Percentiles rank a stretch among this genome's conserved stretches.
Evolutionary conservation across 768 basidiomycete genomes (phyloP).

Genomic region (Atractiella rhizophila): DNA sequence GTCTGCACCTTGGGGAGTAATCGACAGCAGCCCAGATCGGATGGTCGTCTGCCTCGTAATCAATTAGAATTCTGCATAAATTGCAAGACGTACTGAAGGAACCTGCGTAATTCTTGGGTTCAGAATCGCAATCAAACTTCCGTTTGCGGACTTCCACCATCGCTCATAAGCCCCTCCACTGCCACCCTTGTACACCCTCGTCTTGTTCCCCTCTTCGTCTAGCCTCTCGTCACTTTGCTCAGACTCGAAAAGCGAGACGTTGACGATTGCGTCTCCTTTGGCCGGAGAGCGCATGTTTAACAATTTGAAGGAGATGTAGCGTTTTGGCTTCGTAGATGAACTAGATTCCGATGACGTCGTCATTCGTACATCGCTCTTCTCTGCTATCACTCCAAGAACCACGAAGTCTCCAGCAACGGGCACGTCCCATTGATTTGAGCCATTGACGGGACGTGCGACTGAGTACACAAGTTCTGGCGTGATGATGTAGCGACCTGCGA

Average conservation of each 20-base stretch:
- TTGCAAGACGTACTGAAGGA: conserved; percentile 33
- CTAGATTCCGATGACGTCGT: conserved; percentile 31
- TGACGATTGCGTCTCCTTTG: conserved; percentile 58
- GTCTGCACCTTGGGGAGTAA: conserved; percentile 58
- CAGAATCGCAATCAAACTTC: conserved; percentile 67
- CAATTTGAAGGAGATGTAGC: conserved; percentile 63
- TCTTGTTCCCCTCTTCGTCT: conserved; percentile 27
- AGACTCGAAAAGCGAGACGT: conserved; percentile 66
- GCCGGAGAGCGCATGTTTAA: conserved; percentile 50
- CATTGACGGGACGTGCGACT: conserved; percentile 45
- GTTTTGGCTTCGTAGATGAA: conserved; percentile 30
- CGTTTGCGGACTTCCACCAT: conserved; percentile 59
- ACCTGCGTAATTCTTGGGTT: conserved; percentile 73
- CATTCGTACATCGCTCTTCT: conserved; percentile 52
- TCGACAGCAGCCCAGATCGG: conserved; percentile 34
- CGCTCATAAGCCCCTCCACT: conserved; percentile 78
- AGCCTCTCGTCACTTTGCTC: conserved; percentile 30
- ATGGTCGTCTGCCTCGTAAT: neutral
- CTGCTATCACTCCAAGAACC: conserved; percentile 83
- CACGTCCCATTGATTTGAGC: conserved; percentile 38
- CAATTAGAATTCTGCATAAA: neutral
- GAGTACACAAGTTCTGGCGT: conserved; percentile 77
- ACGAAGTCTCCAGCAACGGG: conserved; percentile 85
- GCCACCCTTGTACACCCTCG: conserved; percentile 56
- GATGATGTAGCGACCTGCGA: conserved; percentile 60